Evolutionary conservation across 1,284 basidiomycete species (phyloP).

Genomic region (Ceratobasidium theobromae): DNA sequence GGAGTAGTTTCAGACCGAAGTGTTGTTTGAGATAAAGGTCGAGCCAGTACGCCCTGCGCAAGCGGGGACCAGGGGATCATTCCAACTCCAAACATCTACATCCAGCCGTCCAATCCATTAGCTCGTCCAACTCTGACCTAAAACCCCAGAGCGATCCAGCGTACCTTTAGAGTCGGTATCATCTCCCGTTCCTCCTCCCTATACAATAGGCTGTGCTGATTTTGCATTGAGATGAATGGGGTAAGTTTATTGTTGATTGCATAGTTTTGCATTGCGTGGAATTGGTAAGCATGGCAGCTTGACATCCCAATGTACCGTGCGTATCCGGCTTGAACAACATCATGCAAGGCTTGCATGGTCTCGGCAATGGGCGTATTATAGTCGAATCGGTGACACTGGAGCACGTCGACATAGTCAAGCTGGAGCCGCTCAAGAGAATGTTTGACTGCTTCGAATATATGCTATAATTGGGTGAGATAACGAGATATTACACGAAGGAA

Average conservation of each 20-base stretch:
- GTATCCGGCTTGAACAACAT: slow-evolving; percentile 63
- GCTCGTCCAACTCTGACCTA: not conserved
- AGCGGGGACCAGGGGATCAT: slow-evolving; percentile 29
- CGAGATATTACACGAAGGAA: not conserved
- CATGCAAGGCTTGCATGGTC: slow-evolving; percentile 69
- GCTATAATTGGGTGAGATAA: slow-evolving; percentile 36
- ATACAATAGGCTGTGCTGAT: slow-evolving; percentile 32
- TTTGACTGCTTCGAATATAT: slow-evolving; percentile 74
- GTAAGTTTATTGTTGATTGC: slow-evolving; percentile 29
- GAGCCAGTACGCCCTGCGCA: slow-evolving; percentile 14
- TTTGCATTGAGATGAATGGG: slow-evolving; percentile 36
- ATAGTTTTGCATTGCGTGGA: slow-evolving; percentile 29
- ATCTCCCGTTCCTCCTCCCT: slow-evolving; percentile 35
- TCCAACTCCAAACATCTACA: slow-evolving; percentile 8
- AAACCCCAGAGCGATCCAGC: not conserved
- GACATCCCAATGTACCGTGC: slow-evolving; percentile 70
- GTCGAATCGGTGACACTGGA: slow-evolving; percentile 70
- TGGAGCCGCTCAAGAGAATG: slow-evolving; percentile 62
- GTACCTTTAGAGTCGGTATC: slow-evolving; percentile 25
- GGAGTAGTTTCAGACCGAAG: not conserved
- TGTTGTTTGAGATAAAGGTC: not conserved
- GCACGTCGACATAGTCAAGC: slow-evolving; percentile 69
- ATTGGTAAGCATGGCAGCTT: slow-evolving; percentile 43
- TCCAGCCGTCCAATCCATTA: no score
- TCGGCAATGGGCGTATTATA: slow-evolving; percentile 58